Percentiles rank a stretch among this genome's conserved stretches.
phyloP scores from a whole-genome alignment of 208 protist genomes.

The Blastocrithidia nonstop region DNA sequence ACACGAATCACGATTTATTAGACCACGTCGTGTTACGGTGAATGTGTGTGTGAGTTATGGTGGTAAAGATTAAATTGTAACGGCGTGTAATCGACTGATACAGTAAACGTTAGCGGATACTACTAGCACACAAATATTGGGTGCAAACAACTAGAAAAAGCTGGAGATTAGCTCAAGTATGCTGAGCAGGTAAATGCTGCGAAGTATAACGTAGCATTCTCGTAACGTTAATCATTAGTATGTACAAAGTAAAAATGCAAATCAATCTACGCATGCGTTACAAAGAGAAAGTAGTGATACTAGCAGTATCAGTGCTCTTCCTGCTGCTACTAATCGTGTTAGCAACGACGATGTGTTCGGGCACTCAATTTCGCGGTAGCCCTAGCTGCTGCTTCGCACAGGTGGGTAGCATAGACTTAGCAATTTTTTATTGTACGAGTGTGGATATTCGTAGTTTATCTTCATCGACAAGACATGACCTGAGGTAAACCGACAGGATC shows the following conservation, averaged over 20 bases:
- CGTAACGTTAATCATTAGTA: constrained; percentile 36
- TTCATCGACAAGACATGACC: constrained; percentile 73
- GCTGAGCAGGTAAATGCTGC: constrained; percentile 58
- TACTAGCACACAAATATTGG: too few species aligned
- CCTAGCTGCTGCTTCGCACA: constrained; percentile 73
- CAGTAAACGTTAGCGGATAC: constrained; percentile 6
- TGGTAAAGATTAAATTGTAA: constrained; percentile 49
- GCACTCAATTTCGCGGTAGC: constrained; percentile 18
- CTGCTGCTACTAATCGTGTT: too few species aligned
- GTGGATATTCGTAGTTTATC: constrained; percentile 73
- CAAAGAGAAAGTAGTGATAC: too few species aligned
- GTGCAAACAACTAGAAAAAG: neutral
- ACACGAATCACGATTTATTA: constrained; percentile 23
- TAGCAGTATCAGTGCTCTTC: too few species aligned
- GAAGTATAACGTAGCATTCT: constrained; percentile 56
- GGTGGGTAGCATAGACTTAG: constrained; percentile 74
- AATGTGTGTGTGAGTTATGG: constrained; percentile 86
- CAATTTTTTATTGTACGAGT: constrained; percentile 82
- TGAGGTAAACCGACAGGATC: constrained; percentile 31
- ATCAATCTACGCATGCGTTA: too few species aligned
- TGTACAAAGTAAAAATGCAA: too few species aligned
- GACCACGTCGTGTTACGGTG: constrained; percentile 37
- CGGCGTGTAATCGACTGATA: constrained; percentile 41
- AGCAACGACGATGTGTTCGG: too few species aligned
- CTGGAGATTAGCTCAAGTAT: constrained; percentile 24